Base-by-base conservation (phyloP, 1,284 basidiomycete species). In the Cryptococcus sp. region DNA sequence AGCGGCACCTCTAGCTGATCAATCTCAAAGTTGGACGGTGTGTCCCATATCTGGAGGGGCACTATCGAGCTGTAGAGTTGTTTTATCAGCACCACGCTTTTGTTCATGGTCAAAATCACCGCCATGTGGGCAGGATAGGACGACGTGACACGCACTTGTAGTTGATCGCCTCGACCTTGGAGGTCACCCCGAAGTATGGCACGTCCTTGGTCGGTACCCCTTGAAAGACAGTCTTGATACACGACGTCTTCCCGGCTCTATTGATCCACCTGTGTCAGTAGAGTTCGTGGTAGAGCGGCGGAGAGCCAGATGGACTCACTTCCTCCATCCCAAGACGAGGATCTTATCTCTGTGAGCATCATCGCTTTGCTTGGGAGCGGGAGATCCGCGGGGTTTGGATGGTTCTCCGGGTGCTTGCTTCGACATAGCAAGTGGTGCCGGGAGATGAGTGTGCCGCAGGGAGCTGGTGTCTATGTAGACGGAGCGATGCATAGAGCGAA, bases 41-140 rank as follows among this genome's bases (percentile, higher is more conserved):
- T 90, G 71, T 98, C 94, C 91, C 92, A 97, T 70, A 98, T 85
- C 72, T 97, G 89, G 23, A 98, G 84, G 1, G 90, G 89, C 56
- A 96, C 86, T 62, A 97, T 87, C 39, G 91, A 88, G 75, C 93
- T 95, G 70, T 12, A 23, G 24, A 1, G 16, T n/a, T 20, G 16
- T 16, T n/a, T 13, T 43, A 7, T 57, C 50, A 58, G 46, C 45
- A 33, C 9, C 15, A 43, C 20, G 38, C 6, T 20, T 42, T 12
- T 18, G 21, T 21, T 37, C 28, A 7, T 16, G 35, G n/a, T 50
- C 28, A 33, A 4, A 4, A 4, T 33, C 28, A 5, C 9, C 4
- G 28, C n/a, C 4, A 33, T 33, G 28, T 4, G 9, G 23, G 47
- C 38, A 54, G 49, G 50, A 45, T 46, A 45, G 42, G 43, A 28